Evolutionary conservation across 2,329 filamentous ascomycete species (phyloP), one percentile per base, ranked within the genome.

Genomic region (Colletotrichum coccodes): DNA sequence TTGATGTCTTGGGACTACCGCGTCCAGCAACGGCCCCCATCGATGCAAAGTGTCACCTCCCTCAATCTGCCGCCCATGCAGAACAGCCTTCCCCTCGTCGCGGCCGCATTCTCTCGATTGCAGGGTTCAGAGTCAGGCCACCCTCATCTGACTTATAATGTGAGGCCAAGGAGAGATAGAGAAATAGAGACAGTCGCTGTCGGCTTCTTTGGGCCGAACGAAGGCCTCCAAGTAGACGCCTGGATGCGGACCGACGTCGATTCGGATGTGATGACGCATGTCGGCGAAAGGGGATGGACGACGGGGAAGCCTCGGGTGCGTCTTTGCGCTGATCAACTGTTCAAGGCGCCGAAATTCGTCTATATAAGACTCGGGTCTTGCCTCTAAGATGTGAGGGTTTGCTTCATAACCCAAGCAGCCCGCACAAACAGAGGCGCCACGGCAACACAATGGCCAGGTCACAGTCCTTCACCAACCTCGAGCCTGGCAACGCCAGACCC

Each of bases 381-480:
- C n/a, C 54, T 38, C 12, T 16, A 28, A 21, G n/a, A 34, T 46
- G 28, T 46, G 28, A 23, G 18, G 40, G 32, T 21, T 36, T 44
- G 7, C 28, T 58, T 28, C 11, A n/a, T n/a, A 32, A 46, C 21
- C 16, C n/a, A 21, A 26, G 8, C 54, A 44, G 26, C 26, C 16
- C n/a, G 18, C 30, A 23, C 30, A 28, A 26, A 9, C 21, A 28
- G 30, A 26, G 1, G 6, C 21, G 26, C n/a, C 9, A 11, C 30
- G n/a, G 8, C 9, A 3, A 36, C 36, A 54, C 53, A 36, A 73
- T 70, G 68, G 60, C 57, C 12, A 61, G 57, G 61, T 70, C 72
- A 12, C n/a, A 46, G 12, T 21, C 16, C 8, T 26, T 28, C 16
- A 38, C 56, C 11, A 16, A 14, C 57, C 26, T 59, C 6, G 66